Evolutionary conservation across 345 rosid species (phyloP).

Genomic region (Salix udensis): DNA sequence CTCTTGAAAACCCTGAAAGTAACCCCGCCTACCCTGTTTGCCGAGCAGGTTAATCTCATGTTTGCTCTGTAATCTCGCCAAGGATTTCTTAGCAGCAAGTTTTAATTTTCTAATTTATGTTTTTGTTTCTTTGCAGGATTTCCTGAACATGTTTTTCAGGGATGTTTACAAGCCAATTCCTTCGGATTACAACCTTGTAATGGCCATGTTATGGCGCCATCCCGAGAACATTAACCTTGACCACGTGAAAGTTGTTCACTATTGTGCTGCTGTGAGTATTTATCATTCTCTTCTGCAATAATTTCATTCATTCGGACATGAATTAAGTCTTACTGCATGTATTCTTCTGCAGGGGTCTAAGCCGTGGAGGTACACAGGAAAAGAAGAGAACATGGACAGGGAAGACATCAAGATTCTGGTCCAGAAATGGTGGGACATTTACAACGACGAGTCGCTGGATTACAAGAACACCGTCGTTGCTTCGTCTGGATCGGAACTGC

Average conservation of each 20-base stretch:
- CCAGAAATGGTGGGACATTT: slow-evolving; percentile 78
- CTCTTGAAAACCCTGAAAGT: slow-evolving; percentile 45
- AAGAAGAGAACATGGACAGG: slow-evolving; percentile 77
- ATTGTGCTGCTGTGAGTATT: slow-evolving; percentile 79
- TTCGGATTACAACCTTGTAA: slow-evolving; percentile 58
- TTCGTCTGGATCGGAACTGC: background rate
- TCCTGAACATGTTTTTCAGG: slow-evolving; percentile 75
- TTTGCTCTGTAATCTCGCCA: too few relatives aligned
- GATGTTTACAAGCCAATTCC: slow-evolving; percentile 71
- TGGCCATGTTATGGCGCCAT: slow-evolving; percentile 91
- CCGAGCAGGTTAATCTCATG: slow-evolving; percentile 53
- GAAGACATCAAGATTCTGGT: slow-evolving; percentile 78
- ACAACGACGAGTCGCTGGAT: slow-evolving; percentile 61
- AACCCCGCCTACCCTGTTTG: slow-evolving; percentile 67
- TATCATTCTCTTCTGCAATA: background rate
- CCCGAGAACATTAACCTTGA: slow-evolving; percentile 70
- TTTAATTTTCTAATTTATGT: background rate
- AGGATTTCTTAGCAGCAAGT: background rate
- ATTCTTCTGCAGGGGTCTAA: slow-evolving; percentile 53
- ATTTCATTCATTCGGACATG: background rate
- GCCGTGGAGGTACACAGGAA: slow-evolving; percentile 91
- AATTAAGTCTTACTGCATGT: background rate
- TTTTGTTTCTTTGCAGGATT: slow-evolving; percentile 43
- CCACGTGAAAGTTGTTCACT: slow-evolving; percentile 67
- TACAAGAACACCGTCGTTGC: slow-evolving; percentile 17